Conservation (phyloP, 768 basidiomycete species). For the Mycena vulgaris region DNA sequence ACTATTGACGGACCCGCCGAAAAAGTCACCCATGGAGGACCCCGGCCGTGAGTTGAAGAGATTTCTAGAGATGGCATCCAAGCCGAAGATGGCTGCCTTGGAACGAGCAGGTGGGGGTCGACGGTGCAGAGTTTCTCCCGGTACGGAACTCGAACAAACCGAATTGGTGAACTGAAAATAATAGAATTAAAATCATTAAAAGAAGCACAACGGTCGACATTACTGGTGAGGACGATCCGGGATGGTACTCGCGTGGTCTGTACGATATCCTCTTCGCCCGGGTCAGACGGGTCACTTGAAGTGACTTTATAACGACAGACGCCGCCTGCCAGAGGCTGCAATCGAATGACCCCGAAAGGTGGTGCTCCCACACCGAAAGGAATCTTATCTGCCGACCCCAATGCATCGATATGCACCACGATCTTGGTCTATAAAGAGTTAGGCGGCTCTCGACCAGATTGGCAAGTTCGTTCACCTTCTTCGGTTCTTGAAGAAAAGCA, state of each 20-base stretch:
- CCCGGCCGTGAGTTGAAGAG: constrained; percentile 84
- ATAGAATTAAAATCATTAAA: constrained; percentile 5
- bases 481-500: constrained; percentile 81
- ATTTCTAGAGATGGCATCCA: constrained; percentile 93
- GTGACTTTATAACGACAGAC: constrained; percentile 85
- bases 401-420: constrained; percentile 87
- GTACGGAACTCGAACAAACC: constrained; percentile 92
- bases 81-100: constrained; percentile 89
- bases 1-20: constrained; percentile 79
- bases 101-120: constrained; percentile 86
- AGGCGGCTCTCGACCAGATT: constrained; percentile 24
- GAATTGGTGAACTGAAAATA: constrained; percentile 82
- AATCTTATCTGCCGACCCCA: constrained; percentile 82
- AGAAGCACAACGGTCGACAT: constrained; percentile 15
- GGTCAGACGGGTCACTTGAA: constrained; percentile 81
- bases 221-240: constrained; percentile 88
- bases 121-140: constrained; percentile 79
- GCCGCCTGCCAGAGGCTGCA: constrained; percentile 89
- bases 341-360: constrained; percentile 84
- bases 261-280: constrained; percentile 87
- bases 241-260: constrained; percentile 81
- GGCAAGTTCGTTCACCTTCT: constrained; percentile 71
- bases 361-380: constrained; percentile 79
- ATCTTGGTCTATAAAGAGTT: constrained; percentile 81
- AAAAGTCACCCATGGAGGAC: constrained; percentile 80